A percentile compares a stretch with the other conserved stretches of the same genome.
Evolutionary conservation across 1,139 yeast genomes (phyloP).

Genomic region (Saccharomyces hybrid): DNA sequence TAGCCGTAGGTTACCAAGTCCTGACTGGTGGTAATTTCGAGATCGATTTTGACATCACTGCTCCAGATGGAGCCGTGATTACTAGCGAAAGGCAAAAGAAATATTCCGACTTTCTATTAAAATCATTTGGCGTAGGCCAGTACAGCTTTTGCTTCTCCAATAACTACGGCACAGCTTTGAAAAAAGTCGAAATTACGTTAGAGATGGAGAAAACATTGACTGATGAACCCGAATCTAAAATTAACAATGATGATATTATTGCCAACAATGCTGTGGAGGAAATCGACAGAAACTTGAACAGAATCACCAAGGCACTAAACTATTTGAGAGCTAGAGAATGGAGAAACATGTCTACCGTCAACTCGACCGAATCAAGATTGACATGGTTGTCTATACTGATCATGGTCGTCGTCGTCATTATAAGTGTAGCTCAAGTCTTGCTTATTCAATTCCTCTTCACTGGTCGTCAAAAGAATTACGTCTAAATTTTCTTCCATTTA

Average conservation of each 20-base stretch:
- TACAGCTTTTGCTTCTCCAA: slow-evolving; percentile 61
- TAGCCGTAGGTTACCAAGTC: slow-evolving; percentile 41
- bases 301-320: slow-evolving; percentile 49
- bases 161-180: slow-evolving; percentile 56
- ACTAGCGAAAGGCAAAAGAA: slow-evolving; percentile 46
- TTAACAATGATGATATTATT: slow-evolving; percentile 45
- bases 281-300: slow-evolving; percentile 52
- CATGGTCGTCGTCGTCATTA: slow-evolving; percentile 54
- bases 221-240: slow-evolving; percentile 42
- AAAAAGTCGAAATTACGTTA: slow-evolving; percentile 58
- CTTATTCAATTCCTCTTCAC: slow-evolving; percentile 44
- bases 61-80: slow-evolving; percentile 51
- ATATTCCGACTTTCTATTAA: slow-evolving; percentile 52
- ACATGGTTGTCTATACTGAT: slow-evolving; percentile 55
- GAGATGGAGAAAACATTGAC: slow-evolving; percentile 43
- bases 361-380: slow-evolving; percentile 55
- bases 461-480: slow-evolving; percentile 35
- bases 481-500: slow-evolving; percentile 14
- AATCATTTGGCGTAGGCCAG: slow-evolving; percentile 49
- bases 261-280: slow-evolving; percentile 50
- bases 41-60: slow-evolving; percentile 51
- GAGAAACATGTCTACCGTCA: slow-evolving; percentile 65
- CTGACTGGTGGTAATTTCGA: slow-evolving; percentile 64
- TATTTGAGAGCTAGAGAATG: slow-evolving; percentile 65
- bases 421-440: slow-evolving; percentile 54